Conservation (phyloP, 257 asterid species). For the Petrea volubilis region DNA sequence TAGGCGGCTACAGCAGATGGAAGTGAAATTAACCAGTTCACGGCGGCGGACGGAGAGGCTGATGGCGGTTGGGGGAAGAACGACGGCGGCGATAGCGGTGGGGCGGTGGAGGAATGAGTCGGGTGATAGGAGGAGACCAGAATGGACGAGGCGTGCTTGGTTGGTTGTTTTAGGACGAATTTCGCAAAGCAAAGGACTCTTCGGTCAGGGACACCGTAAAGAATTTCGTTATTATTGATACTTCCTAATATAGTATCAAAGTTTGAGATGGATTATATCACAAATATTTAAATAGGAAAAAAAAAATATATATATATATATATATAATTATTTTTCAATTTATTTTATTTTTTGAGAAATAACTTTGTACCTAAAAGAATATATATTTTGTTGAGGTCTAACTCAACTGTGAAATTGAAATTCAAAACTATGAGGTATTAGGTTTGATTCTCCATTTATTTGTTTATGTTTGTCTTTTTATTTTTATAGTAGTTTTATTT, state of each 20-base stretch:
- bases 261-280: no score
- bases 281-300: background rate
- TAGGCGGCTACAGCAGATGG: background rate
- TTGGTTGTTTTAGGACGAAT: background rate
- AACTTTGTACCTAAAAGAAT: no score
- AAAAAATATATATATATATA: background rate
- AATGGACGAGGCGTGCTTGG: background rate
- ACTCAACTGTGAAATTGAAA: no score
- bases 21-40: background rate
- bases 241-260: background rate
- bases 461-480: no score
- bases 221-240: background rate
- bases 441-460: no score
- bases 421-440: no score
- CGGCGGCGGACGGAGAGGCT: background rate
- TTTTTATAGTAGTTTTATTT: no score
- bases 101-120: slow-evolving; percentile 17
- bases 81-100: background rate
- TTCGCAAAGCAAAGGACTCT: background rate
- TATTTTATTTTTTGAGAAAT: background rate
- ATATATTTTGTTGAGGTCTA: no score
- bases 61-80: background rate
- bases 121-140: slow-evolving; percentile 4
- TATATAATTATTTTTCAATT: background rate
- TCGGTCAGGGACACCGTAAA: background rate